Evolutionary conservation across 306 rosid species (phyloP), one percentile per base, ranked within the genome.

Genomic region (Vigna unguiculata): DNA sequence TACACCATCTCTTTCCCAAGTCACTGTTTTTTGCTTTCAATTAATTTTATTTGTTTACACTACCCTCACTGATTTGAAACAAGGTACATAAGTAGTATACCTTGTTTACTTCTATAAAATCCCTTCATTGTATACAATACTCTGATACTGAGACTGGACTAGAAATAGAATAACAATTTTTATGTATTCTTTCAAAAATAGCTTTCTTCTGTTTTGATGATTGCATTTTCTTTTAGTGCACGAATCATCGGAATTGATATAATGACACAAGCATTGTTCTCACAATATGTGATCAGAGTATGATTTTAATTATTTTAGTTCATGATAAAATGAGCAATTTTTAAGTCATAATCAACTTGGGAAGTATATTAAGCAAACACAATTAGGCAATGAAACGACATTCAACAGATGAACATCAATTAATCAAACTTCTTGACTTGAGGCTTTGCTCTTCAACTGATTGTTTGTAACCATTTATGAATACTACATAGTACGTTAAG

Each of bases 41-140:
- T 92, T 92, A 90, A 75, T 90, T 92, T 85, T 63, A 85, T 92
- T 92, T 79, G 86, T 85, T 87, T 65, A 78, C 80, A 71, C 83
- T 71, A 72, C 46, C 34, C 85, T 84, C 84, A 79, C 87, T 90
- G 81, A 81, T 78, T 83, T 72, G 72, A 71, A 78, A 69, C 83
- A 78, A 71, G 88, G 90, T 57, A 53, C 22, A 65, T 58, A 81
- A 85, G 48, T 75, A 71, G 52, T 61, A 75, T 71, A 76, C 87
- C 93, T 81, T 79, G 83, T 82, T 88, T 82, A 81, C 85, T 82
- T 77, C 71, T 74, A 41, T 65, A 83, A 74, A 81, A 80, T 57
- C 77, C 46, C 83, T 61, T 51, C 74, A 80, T 81, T 84, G 75
- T 83, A 60, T 60, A 74, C 80, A 86, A 74, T 79, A 79, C 75